Evolutionary conservation across 2,329 filamentous ascomycete genomes (phyloP).

Genomic region (Exophiala bonariae): DNA sequence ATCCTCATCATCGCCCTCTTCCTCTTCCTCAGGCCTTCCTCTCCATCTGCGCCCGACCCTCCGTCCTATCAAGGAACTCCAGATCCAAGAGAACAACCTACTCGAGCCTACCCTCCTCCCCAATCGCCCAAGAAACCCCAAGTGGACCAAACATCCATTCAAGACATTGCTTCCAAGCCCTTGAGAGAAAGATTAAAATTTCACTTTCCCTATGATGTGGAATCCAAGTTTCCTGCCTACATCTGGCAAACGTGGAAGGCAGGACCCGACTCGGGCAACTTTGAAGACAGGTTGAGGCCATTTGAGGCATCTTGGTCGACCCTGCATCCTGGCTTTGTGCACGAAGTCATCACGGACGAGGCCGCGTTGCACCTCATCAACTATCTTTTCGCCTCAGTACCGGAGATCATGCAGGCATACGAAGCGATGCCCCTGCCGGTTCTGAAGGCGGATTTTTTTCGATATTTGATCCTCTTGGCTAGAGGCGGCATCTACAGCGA

Average conservation of each 20-base stretch:
- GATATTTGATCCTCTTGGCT: conserved; percentile 73
- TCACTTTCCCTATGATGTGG: conserved; percentile 89
- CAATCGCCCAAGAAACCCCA: conserved; percentile 41
- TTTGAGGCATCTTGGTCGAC: conserved; percentile 88
- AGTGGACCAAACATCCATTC: conserved; percentile 60
- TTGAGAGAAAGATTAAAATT: conserved; percentile 81
- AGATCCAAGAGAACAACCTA: conserved; percentile 33
- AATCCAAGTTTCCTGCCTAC: conserved; percentile 89
- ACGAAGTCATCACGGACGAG: conserved; percentile 94
- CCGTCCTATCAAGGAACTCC: conserved; percentile 28
- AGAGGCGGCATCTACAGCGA: conserved; percentile 83
- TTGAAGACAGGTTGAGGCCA: conserved; percentile 71
- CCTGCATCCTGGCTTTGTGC: conserved; percentile 84
- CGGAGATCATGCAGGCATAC: conserved; percentile 78
- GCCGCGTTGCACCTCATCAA: conserved; percentile 78
- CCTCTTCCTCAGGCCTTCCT: conserved; percentile 66
- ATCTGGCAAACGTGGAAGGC: conserved; percentile 99
- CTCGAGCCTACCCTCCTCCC: conserved; percentile 29
- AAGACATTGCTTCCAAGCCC: conserved; percentile 70
- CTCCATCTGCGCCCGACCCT: conserved; percentile 51
- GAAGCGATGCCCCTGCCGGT: conserved; percentile 70
- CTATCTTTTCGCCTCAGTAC: conserved; percentile 81
- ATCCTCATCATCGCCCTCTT: conserved; percentile 68
- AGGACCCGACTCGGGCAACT: conserved; percentile 73
- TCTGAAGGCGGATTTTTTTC: conserved; percentile 76